Percentiles rank a stretch among this genome's conserved stretches.
phyloP scores from a whole-genome alignment of 108 stramenopile species.

The Aurantiochytrium sp. region DNA sequence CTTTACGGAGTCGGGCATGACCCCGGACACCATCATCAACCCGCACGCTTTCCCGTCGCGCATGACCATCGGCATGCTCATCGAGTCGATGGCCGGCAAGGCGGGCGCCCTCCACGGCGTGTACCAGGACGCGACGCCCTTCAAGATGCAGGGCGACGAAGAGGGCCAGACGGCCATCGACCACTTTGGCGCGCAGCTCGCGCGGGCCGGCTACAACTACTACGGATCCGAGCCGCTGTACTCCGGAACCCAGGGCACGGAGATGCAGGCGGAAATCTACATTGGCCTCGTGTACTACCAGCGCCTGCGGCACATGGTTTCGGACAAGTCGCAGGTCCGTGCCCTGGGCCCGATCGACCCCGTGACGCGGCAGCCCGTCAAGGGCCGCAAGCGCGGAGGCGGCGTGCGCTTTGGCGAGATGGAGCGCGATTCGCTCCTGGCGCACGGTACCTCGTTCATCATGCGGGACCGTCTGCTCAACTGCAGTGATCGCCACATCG shows the following conservation, averaged over 20 bases:
- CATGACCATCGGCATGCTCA: slow-evolving; percentile 99
- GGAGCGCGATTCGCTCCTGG: slow-evolving; percentile 95
- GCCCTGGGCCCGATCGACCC: slow-evolving; percentile 88
- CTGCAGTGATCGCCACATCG: slow-evolving; percentile 88
- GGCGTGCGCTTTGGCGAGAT: slow-evolving; percentile 98
- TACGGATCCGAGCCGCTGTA: slow-evolving; percentile 96
- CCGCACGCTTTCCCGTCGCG: slow-evolving; percentile 94
- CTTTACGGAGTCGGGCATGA: slow-evolving; percentile 92
- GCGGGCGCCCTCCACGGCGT: slow-evolving; percentile 89
- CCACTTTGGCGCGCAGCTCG: slow-evolving; percentile 96
- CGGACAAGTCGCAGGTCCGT: slow-evolving; percentile 97
- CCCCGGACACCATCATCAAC: slow-evolving; percentile 97
- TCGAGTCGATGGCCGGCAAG: slow-evolving; percentile 99
- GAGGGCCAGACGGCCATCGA: slow-evolving; percentile 79
- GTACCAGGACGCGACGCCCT: slow-evolving; percentile 93
- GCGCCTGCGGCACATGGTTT: slow-evolving; percentile 98
- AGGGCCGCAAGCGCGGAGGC: slow-evolving; percentile 95
- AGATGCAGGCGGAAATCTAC: slow-evolving; percentile 96
- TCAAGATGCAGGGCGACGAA: slow-evolving; percentile 87
- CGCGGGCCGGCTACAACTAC: slow-evolving; percentile 91
- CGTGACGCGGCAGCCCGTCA: slow-evolving; percentile 95
- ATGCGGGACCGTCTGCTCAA: slow-evolving; percentile 89
- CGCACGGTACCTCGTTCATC: slow-evolving; percentile 88
- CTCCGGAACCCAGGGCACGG: slow-evolving; percentile 88
- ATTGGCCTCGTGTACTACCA: slow-evolving; percentile 98